Evolutionary conservation across 176 grass and related monocot genomes (phyloP), one percentile per base, ranked within the genome.

Genomic region (Oryza rufipogon): DNA sequence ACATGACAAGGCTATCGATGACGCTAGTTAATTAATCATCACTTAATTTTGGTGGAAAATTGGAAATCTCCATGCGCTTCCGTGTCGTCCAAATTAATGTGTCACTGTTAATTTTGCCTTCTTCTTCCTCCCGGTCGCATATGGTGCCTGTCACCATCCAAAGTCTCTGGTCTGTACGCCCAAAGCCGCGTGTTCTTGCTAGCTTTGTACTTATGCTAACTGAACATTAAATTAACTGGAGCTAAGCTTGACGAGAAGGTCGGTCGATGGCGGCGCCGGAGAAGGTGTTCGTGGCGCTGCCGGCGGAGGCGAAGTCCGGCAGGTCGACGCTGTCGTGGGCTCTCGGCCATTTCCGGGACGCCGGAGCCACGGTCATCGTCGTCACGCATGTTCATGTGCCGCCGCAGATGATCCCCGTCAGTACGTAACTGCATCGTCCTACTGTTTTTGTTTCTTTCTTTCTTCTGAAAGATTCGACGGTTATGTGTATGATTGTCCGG

Each of bases 311-410:
- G 68, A 94, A 82, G 83, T 77, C 73, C 3, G 87, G 92, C 34
- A 82, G 91, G 78, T 71, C 48, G 38, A 94, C 84, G 38, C 86
- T 94, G 8, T 49, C 67, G 11, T 97, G 90, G 95, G 92, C 80
- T 77, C 76, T 97, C 58, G 6, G 52, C 68, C 39, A 84, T 65
- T 75, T 87, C 74, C 19, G 68, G 15, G n/a, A n/a, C n/a, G n/a
- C n/a, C n/a, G n/a, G n/a, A n/a, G 25, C 38, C 54, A 94, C 70
- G 63, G 38, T 0, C 30, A 2, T 97, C 8, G 83, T 97, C 66
- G 76, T 97, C 81, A 28, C 92, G 58, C 95, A 97, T 64, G 90
- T 97, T 36, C 92, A 97, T 36, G 87, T 84, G 23, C 88, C 88
- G 1, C 79, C 90, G 13, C 83, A 94, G 74, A 86, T 92, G 86